Evolutionary conservation across 164 flowering plant species (phyloP).

Genomic region (Nymphaea colorata): DNA sequence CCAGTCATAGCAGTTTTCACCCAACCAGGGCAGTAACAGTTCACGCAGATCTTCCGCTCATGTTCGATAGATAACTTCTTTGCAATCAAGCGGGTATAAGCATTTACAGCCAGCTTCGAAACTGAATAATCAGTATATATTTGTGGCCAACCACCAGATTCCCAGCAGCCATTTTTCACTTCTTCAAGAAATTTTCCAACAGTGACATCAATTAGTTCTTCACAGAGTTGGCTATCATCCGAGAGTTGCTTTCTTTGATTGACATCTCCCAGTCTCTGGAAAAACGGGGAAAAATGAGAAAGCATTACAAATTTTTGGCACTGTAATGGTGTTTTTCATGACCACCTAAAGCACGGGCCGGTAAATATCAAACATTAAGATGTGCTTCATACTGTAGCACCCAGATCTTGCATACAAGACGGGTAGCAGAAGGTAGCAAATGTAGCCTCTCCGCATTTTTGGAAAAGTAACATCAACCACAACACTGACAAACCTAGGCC

Average conservation of each 20-base stretch:
- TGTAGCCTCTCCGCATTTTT: too few species aligned
- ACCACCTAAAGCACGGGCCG: too few species aligned
- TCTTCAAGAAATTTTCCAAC: slow-evolving; percentile 52
- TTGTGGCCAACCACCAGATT: slow-evolving; percentile 78
- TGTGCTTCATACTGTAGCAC: too few species aligned
- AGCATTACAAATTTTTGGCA: too few species aligned
- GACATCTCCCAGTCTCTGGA: slow-evolving; percentile 49
- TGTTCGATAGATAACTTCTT: slow-evolving; percentile 41
- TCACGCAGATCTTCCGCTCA: slow-evolving; percentile 53
- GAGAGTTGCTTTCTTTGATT: slow-evolving; percentile 45
- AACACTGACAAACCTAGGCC: too few species aligned
- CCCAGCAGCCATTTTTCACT: slow-evolving; percentile 69
- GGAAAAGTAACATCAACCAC: too few species aligned
- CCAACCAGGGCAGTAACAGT: slow-evolving; percentile 95
- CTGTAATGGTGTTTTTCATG: too few species aligned
- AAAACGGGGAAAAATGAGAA: not conserved
- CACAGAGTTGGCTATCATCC: slow-evolving; percentile 44
- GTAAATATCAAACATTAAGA: too few species aligned
- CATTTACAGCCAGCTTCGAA: slow-evolving; percentile 82
- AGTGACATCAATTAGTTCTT: slow-evolving; percentile 59
- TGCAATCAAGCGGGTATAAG: slow-evolving; percentile 68
- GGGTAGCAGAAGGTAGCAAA: too few species aligned
- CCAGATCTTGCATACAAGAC: too few species aligned
- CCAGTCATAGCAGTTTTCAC: slow-evolving; percentile 95
- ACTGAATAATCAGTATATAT: slow-evolving; percentile 74